Conservation (phyloP, 129 eudicot species). For the Silybum marianum region DNA sequence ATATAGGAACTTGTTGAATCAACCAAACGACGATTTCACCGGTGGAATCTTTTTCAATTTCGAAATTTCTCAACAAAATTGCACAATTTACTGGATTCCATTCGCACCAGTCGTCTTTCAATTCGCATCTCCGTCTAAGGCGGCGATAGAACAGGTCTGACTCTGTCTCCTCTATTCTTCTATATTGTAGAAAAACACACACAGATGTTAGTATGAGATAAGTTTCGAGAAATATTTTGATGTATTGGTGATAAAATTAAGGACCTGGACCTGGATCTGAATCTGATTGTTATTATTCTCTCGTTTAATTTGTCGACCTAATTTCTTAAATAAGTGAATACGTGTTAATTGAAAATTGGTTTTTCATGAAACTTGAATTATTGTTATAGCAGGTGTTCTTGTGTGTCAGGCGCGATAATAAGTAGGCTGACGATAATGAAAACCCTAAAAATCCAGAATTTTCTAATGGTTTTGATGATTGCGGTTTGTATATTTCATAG, state of each 20-base stretch:
- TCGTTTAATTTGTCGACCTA: conserved; percentile 2
- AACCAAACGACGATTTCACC: not conserved
- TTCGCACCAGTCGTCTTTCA: conserved; percentile 28
- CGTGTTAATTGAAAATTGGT: conserved; percentile 11
- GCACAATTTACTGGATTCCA: conserved; percentile 9
- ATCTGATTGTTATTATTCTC: conserved; percentile 7
- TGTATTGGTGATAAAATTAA: not conserved
- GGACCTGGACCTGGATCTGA: not conserved
- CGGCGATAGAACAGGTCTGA: conserved; percentile 39
- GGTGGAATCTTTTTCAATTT: conserved; percentile 11
- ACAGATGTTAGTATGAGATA: not conserved
- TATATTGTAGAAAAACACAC: not conserved
- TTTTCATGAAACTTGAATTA: conserved; percentile 7
- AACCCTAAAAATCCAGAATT: not conserved
- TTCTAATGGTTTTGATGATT: not conserved
- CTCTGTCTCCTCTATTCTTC: not conserved
- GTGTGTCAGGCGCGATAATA: not conserved
- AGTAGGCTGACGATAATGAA: not conserved
- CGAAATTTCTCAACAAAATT: not conserved
- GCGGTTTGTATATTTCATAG: not conserved
- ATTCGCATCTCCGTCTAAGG: conserved; percentile 27
- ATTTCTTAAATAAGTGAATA: not conserved
- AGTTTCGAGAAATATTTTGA: not conserved
- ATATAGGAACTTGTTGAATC: not conserved
- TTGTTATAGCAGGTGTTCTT: conserved; percentile 1